Percentiles rank a stretch among this genome's conserved stretches.
phyloP scores from a whole-genome alignment of 768 basidiomycete species.

The Russula virescens region DNA sequence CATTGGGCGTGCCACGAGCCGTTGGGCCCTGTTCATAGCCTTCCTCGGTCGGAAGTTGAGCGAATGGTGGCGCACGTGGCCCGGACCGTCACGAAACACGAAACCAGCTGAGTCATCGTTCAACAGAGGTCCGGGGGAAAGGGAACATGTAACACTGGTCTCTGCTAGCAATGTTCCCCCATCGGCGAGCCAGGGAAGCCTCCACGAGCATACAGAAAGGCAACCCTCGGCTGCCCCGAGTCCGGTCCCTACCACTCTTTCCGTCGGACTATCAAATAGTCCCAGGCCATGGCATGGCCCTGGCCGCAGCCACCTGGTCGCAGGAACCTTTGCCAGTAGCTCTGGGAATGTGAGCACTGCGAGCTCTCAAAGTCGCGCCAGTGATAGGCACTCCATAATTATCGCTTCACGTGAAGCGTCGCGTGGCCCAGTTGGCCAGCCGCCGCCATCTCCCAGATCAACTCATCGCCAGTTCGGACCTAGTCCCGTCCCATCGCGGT shows the following conservation, averaged over 20 bases:
- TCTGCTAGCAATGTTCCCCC: constrained; percentile 7
- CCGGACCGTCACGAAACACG: no score
- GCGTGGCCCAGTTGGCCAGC: background rate
- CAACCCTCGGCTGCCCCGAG: background rate
- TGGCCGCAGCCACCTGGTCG: background rate
- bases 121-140: no score
- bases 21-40: background rate
- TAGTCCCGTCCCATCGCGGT: background rate
- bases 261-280: background rate
- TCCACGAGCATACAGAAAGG: background rate
- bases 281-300: no score
- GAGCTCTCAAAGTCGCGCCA: constrained; percentile 5
- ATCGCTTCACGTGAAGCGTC: background rate
- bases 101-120: no score
- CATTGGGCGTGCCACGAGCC: background rate
- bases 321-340: background rate
- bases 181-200: background rate
- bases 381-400: constrained; percentile 10
- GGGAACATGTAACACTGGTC: background rate
- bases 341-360: background rate
- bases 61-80: background rate
- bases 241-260: background rate
- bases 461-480: constrained; percentile 12
- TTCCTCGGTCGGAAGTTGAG: constrained; percentile 4
- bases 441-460: background rate